Evolutionary conservation across 176 grass and related monocot genomes (phyloP).

Genomic region (Tillandsia fasciculata): DNA sequence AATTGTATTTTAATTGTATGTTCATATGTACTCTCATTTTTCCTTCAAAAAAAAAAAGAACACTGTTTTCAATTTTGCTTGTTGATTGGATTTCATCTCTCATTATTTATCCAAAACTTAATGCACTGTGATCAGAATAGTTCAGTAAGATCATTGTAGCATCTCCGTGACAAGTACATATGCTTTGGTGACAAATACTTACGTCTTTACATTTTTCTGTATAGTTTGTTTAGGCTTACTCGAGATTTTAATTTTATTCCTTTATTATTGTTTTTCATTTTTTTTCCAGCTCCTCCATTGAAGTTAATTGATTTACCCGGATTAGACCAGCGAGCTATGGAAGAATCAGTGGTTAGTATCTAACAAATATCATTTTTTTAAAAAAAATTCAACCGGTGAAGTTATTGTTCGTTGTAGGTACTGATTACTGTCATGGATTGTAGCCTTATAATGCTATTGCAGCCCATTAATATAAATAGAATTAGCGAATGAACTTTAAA

Average conservation of each 20-base stretch:
- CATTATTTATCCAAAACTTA: no score
- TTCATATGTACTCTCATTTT: no score
- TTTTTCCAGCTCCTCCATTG: conserved; percentile 65
- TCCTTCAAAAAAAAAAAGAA: no score
- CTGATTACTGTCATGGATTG: background rate
- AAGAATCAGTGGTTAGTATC: conserved; percentile 70
- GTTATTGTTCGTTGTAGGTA: background rate
- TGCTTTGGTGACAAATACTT: no score
- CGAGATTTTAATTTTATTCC: conserved; percentile 10
- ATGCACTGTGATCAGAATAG: no score
- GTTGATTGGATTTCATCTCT: no score
- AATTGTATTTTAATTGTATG: no score
- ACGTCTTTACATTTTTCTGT: conserved; percentile 2
- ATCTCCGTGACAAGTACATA: no score
- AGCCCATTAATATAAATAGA: background rate
- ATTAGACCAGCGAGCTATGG: conserved; percentile 79
- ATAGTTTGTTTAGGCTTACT: conserved; percentile 6
- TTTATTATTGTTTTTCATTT: conserved; percentile 3
- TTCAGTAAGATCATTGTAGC: no score
- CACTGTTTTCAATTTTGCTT: no score
- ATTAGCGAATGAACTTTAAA: no score
- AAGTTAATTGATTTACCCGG: conserved; percentile 98
- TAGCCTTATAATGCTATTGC: background rate
- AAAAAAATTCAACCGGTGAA: conserved; percentile 2
- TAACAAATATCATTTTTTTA: background rate